These are phyloP conservation scores for Auricularia sp. DNA, from an alignment of 768 basidiomycete genomes.

Conservation along the genomic window DNA sequence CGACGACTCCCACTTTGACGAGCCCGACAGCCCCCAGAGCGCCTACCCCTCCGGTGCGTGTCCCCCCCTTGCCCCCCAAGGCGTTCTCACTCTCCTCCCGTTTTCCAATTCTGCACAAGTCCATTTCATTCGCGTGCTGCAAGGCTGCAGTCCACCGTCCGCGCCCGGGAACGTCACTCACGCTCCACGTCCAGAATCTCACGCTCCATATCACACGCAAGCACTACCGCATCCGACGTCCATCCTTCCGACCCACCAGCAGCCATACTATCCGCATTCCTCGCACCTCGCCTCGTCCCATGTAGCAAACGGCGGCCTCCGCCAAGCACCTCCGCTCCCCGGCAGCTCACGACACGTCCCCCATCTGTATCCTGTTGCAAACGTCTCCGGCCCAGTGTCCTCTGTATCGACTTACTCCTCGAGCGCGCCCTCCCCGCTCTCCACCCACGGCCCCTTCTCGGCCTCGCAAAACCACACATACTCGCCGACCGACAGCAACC, in stretches of 20 bases:
- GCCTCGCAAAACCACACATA: neutral
- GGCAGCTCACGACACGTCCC: neutral
- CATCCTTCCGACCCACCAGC: neutral
- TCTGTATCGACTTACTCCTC: neutral
- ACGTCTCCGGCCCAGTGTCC: neutral
- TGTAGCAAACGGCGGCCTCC: neutral
- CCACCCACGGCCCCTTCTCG: neutral
- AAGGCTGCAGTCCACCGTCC: no score
- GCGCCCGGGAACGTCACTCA: no score
- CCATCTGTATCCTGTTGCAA: neutral
- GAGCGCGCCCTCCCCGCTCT: neutral
- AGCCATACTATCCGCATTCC: neutral
- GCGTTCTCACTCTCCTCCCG: no score
- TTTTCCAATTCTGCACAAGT: neutral
- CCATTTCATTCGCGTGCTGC: neutral
- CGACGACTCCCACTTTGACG: conserved; percentile 4
- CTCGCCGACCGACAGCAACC: neutral
- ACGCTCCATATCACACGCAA: neutral
- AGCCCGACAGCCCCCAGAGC: neutral
- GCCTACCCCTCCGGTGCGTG: neutral
- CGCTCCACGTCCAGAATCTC: neutral
- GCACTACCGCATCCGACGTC: neutral
- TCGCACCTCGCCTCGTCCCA: neutral
- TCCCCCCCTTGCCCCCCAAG: no score
- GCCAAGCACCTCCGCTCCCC: neutral